Evolutionary conservation across 2,329 filamentous ascomycete genomes (phyloP).

Genomic region (Rhytidhysteron rufulum): DNA sequence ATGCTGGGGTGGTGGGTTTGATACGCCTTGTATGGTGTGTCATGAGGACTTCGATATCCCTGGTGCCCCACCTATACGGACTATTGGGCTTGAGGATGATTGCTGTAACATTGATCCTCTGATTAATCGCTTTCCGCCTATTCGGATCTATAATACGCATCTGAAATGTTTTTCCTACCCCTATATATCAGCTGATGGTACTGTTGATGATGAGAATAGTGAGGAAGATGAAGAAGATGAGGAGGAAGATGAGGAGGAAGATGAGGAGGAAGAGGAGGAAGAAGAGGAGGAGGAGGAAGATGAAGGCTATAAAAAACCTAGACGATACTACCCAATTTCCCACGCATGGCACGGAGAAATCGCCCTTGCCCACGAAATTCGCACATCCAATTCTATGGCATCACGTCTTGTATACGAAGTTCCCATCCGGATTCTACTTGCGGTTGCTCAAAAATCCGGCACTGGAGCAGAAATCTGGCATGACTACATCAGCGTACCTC

Average conservation of each 20-base stretch:
- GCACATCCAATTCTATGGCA: slow-evolving; percentile 4
- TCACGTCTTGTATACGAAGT: slow-evolving; percentile 5
- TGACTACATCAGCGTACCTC: slow-evolving; percentile 10
- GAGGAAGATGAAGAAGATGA: no score
- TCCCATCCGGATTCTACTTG: slow-evolving; percentile 5
- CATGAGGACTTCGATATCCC: slow-evolving; percentile 4
- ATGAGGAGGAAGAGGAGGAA: no score
- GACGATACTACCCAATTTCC: slow-evolving; percentile 7
- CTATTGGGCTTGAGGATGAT: neutral
- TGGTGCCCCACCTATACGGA: slow-evolving; percentile 5
- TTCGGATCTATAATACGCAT: slow-evolving; percentile 5
- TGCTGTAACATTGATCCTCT: neutral
- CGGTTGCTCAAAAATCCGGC: slow-evolving; percentile 6
- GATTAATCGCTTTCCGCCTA: slow-evolving; percentile 2
- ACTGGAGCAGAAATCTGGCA: slow-evolving; percentile 6
- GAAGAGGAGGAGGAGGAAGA: no score
- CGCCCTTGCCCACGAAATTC: slow-evolving; percentile 6
- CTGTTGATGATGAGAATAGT: no score
- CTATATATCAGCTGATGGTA: no score
- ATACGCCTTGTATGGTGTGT: slow-evolving; percentile 7
- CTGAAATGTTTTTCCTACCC: slow-evolving; percentile 7
- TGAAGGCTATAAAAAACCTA: slow-evolving; percentile 1
- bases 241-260: no score
- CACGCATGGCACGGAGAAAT: slow-evolving; percentile 8
- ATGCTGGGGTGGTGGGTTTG: slow-evolving; percentile 8